A percentile compares a stretch with the other conserved stretches of the same genome.
phyloP scores from a whole-genome alignment of 345 rosid genomes.

The Gossypium sturtianum region DNA sequence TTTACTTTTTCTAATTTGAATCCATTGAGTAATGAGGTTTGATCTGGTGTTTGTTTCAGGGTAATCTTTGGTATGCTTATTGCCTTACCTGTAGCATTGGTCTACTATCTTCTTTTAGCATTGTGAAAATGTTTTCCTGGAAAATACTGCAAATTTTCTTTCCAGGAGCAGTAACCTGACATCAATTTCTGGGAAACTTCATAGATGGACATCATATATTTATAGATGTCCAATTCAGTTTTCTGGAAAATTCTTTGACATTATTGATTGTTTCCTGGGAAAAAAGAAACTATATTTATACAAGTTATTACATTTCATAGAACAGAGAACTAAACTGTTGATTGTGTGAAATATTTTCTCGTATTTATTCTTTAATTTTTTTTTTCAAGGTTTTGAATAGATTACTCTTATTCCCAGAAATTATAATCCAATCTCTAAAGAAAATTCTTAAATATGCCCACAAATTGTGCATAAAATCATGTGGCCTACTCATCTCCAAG shows the following conservation, averaged over 20 bases:
- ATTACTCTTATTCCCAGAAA: background rate
- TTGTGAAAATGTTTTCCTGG: background rate
- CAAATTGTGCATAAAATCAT: background rate
- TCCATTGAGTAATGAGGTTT: background rate
- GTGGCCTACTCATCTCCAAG: conserved; percentile 1
- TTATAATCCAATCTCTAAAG: background rate
- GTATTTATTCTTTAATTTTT: background rate
- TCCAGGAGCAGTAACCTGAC: background rate
- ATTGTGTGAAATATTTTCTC: background rate
- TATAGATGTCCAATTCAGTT: background rate
- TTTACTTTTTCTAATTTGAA: background rate
- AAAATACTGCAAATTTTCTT: background rate
- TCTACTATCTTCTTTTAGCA: conserved; percentile 64
- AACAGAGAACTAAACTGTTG: background rate
- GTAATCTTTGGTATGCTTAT: conserved; percentile 74
- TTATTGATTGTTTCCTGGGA: background rate
- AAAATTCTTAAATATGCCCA: background rate
- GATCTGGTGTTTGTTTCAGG: conserved; percentile 36
- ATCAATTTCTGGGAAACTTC: background rate
- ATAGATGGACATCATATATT: background rate
- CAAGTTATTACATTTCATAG: background rate
- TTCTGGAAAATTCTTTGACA: conserved; percentile 5
- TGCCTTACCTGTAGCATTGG: conserved; percentile 68
- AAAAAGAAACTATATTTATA: background rate
- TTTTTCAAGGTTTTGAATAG: background rate